A percentile compares a stretch with the other conserved stretches of the same genome.
Evolutionary conservation across 2,329 filamentous ascomycete genomes (phyloP).

Genomic region (Fusarium devonianum): DNA sequence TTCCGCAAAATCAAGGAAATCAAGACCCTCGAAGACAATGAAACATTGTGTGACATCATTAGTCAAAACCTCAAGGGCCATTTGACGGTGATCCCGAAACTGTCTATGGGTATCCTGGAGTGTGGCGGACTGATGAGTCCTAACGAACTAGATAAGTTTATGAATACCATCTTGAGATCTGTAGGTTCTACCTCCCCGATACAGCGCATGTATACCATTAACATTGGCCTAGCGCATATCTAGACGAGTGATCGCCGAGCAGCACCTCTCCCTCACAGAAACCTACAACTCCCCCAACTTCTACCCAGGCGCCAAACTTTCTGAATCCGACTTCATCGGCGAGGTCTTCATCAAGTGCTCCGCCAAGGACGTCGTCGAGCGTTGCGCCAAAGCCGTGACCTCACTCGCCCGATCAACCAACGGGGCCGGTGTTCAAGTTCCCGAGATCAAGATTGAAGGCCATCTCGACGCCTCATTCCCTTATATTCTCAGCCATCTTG

Average conservation of each 20-base stretch:
- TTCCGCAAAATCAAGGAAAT: slow-evolving; percentile 87
- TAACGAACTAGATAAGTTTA: slow-evolving; percentile 87
- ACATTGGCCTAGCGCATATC: slow-evolving; percentile 76
- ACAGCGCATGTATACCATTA: neutral
- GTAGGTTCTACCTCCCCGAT: slow-evolving; percentile 58
- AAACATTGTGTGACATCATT: slow-evolving; percentile 82
- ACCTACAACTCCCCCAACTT: slow-evolving; percentile 93
- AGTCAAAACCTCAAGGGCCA: slow-evolving; percentile 84
- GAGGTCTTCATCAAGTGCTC: slow-evolving; percentile 95
- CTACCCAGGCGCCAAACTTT: slow-evolving; percentile 78
- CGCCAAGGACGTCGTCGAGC: slow-evolving; percentile 85
- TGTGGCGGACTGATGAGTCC: slow-evolving; percentile 83
- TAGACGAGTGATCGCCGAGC: slow-evolving; percentile 94
- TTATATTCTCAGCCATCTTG: slow-evolving; percentile 93
- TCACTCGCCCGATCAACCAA: slow-evolving; percentile 79
- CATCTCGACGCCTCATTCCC: slow-evolving; percentile 92
- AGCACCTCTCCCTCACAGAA: slow-evolving; percentile 93
- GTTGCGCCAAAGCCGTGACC: slow-evolving; percentile 79
- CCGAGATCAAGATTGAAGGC: slow-evolving; percentile 82
- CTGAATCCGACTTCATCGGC: slow-evolving; percentile 85
- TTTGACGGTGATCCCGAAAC: slow-evolving; percentile 88
- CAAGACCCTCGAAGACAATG: slow-evolving; percentile 87
- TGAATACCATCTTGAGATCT: slow-evolving; percentile 91
- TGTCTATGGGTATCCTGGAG: slow-evolving; percentile 94
- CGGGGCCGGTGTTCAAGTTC: slow-evolving; percentile 73